Evolutionary conservation across 1,139 yeast genomes (phyloP), one percentile per base, ranked within the genome.

Genomic region (Hyphopichia buzzinii): DNA sequence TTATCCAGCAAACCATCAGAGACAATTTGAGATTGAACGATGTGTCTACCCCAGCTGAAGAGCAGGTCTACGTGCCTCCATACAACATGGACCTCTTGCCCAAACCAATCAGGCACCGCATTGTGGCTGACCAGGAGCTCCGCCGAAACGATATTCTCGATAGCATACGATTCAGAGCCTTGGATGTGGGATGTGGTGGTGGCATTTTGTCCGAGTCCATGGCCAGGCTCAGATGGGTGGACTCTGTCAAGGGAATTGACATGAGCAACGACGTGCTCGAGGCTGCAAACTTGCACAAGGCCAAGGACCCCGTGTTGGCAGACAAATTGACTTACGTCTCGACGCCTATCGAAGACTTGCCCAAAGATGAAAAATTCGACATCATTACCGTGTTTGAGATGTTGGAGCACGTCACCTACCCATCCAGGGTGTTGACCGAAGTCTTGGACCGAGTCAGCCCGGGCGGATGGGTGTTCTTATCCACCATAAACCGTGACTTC

Each of bases 121-220:
- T 84, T 26, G 48, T 68, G n/a, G 43, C 51, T 14, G 81, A 79
- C 41, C 77, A 77, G 41, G 69, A 71, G 11, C 48, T 46, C 8
- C 69, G 74, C 33, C 59, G 79, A 38, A 64, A 67, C 17, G 65
- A 67, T 29, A 47, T 77, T 26, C 55, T 71, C 30, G 41, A 47
- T 4, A 48, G 52, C 0, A 47, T 64, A 29, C 60, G 70, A 34
- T 62, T 79, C 36, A 59, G 62, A 11, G 90, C 81, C 1, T 64
- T 92, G 41, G 99, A 92, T 55, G 82, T 92, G 37, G 99, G 99
- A 0, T 94, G 98, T 55, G 99, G 99, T 16, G 99, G 98, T 6
- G 99, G 99, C 0, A 82, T 92, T 21, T 67, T 92, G 29, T 68
- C 90, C 4, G 99, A 92, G 55, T 81, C 95, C 1, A 62, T 92